A percentile compares a stretch with the other conserved stretches of the same genome.
Evolutionary conservation across 805 yeast genomes (phyloP).

Genomic region (Sugiyamaella marilandica): DNA sequence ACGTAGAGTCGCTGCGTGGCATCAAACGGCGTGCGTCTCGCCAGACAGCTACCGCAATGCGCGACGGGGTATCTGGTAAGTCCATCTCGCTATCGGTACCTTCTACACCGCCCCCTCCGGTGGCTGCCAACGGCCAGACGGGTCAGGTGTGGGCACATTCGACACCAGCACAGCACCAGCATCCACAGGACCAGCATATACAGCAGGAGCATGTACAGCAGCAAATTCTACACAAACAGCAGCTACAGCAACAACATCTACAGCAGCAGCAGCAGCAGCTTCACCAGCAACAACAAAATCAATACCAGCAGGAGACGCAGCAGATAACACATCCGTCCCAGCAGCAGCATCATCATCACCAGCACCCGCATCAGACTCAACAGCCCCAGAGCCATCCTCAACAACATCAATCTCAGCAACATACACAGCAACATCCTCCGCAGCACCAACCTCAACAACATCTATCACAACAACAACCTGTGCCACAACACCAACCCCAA

Average conservation of each 20-base stretch:
- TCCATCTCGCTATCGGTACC: slow-evolving; percentile 27
- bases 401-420: slow-evolving; percentile 6
- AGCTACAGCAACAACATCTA: slow-evolving; percentile 6
- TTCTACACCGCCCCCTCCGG: slow-evolving; percentile 18
- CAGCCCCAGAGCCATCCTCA: neutral
- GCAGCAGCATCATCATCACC: no score
- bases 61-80: slow-evolving; percentile 25
- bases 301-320: neutral
- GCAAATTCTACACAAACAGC: slow-evolving; percentile 9
- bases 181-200: slow-evolving; percentile 4
- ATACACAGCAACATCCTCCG: no score
- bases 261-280: slow-evolving; percentile 8
- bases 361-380: slow-evolving; percentile 4
- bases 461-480: no score
- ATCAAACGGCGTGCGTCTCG: slow-evolving; percentile 74
- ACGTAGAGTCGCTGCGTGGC: slow-evolving; percentile 60
- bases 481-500: no score
- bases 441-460: neutral
- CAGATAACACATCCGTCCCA: no score
- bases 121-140: slow-evolving; percentile 1
- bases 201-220: no score
- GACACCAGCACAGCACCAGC: slow-evolving; percentile 10
- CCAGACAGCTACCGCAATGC: slow-evolving; percentile 26
- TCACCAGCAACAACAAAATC: slow-evolving; percentile 1
- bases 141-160: neutral